Base-by-base conservation (phyloP, 2,329 filamentous ascomycete genomes). In the Colletotrichum tanaceti region DNA sequence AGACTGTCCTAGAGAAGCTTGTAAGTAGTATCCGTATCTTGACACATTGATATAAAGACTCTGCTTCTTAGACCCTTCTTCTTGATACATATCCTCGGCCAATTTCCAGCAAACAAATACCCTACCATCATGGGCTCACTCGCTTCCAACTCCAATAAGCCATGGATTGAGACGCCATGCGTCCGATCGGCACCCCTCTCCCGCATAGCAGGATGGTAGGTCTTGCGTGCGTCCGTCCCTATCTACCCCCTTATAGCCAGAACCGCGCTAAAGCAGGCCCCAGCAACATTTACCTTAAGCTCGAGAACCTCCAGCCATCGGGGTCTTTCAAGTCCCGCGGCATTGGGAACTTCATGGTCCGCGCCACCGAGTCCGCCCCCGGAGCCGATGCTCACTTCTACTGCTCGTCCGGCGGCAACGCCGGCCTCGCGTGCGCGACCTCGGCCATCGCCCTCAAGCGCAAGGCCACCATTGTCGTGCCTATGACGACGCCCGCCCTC, bases 281-380 rank as follows among this genome's bases (percentile, higher is more conserved):
- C 70, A 86, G 92, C 82, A 90, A 91, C 81, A 88, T 97, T 78
- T 93, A 92, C 78, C 89, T 97, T 75, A 97, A 97, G 79, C 87
- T 96, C 71, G 93, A 97, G 74, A 93, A 92, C 76, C 87, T 94
- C 63, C 93, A 97, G 76, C 93, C 93, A 5, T 91, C 91, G 24
- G 92, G 92, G 71, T 94, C 92, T 46, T 97, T 97, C 88, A 96
- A 97, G 79, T 94, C 92, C 54, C 86, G 89, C 72, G 92, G 91
- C 38, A 88, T 95, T 70, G 92, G 92, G 58, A 87, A 92, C 78
- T 86, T 92, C 76, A 90, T 93, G 75, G 82, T 87, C 57, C 81
- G 81, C 73, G 77, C 77, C 77, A 75, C 78, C 71, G 46, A 28
- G n/a, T 73, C 81, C 70, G 67, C 72, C 5, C 70, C 74, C 64